Evolutionary conservation across 2,329 filamentous ascomycete species (phyloP).

Genomic region (Sphaerulina populicola): DNA sequence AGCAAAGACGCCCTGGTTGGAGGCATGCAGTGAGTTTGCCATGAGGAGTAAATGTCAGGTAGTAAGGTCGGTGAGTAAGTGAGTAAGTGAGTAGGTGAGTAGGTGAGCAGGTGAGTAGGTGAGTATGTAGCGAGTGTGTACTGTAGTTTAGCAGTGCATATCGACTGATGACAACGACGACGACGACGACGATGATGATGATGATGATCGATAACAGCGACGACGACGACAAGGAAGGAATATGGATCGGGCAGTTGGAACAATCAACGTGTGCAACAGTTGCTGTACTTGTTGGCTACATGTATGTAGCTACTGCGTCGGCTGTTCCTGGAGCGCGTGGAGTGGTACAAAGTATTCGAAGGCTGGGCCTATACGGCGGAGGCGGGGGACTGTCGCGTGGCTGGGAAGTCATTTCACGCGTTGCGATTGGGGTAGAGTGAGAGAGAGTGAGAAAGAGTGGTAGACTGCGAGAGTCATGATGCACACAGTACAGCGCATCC

Average conservation of each 20-base stretch:
- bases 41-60: conserved; percentile 2
- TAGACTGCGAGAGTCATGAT: neutral
- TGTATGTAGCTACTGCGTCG: neutral
- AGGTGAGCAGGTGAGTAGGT: neutral
- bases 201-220: conserved; percentile 1
- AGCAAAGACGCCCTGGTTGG: conserved; percentile 7
- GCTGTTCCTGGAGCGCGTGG: neutral
- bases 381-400: neutral
- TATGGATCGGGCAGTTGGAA: conserved; percentile 1
- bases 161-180: too few relatives aligned
- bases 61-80: neutral
- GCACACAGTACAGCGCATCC: neutral
- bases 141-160: neutral
- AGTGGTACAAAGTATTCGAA: neutral
- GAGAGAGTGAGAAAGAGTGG: neutral
- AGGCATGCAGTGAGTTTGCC: conserved; percentile 6
- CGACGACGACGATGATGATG: neutral
- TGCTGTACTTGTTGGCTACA: neutral
- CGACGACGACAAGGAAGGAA: conserved; percentile 3
- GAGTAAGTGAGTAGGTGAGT: neutral
- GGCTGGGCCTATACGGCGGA: neutral
- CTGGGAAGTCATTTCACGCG: neutral
- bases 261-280: conserved; percentile 2
- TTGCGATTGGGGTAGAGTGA: neutral
- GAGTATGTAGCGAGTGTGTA: neutral